Percentiles rank a stretch among this genome's conserved stretches.
phyloP scores from a whole-genome alignment of 169 alveolate genomes.

The Plasmodium adleri region DNA sequence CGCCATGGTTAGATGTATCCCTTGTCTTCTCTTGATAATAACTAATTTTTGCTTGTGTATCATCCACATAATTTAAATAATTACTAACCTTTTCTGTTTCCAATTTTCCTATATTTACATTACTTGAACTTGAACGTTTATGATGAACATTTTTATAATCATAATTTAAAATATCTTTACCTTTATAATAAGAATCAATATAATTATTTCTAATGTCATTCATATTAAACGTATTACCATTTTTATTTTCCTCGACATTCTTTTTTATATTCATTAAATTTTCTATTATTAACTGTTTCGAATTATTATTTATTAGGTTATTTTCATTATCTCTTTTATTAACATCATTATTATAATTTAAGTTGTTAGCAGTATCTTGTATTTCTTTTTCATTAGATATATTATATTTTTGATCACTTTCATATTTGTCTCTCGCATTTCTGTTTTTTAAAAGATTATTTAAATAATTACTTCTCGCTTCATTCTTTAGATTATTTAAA shows the following conservation, averaged over 20 bases:
- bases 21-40: conserved; percentile 25
- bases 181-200: conserved; percentile 27
- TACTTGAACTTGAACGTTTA: conserved; percentile 69
- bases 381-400: conserved; percentile 28
- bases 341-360: conserved; percentile 32
- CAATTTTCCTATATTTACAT: conserved; percentile 41
- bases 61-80: conserved; percentile 55
- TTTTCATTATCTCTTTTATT: conserved; percentile 16
- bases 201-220: conserved; percentile 9
- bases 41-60: conserved; percentile 50
- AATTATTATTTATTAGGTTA: conserved; percentile 11
- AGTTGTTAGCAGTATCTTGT: not conserved
- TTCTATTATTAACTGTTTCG: conserved; percentile 20
- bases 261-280: conserved; percentile 48
- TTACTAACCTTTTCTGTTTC: conserved; percentile 21
- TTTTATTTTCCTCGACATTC: conserved; percentile 19
- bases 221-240: conserved; percentile 3
- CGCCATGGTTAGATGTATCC: not conserved
- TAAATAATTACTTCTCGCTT: conserved; percentile 35
- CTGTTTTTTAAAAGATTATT: conserved; percentile 25
- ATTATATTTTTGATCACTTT: conserved; percentile 17
- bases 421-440: conserved; percentile 5
- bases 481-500: conserved; percentile 10
- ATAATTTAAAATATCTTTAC: conserved; percentile 11
- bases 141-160: conserved; percentile 41